Base-by-base conservation (phyloP, 306 rosid genomes). In the Sophora flavescens region DNA sequence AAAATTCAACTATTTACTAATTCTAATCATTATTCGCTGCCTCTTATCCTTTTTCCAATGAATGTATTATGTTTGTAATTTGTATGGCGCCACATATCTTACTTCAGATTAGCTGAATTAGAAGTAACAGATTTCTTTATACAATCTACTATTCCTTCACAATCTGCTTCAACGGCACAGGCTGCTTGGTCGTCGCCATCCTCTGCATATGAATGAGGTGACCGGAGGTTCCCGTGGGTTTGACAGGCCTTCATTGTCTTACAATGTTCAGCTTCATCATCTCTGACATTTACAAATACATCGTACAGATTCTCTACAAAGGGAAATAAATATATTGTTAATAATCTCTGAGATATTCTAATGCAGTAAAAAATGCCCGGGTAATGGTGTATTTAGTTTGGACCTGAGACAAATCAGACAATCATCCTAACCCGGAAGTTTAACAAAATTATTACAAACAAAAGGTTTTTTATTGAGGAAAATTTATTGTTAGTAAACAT, bases 171-270 rank as follows among this genome's bases (percentile, higher is more conserved):
- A 71, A 45, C 39, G 53, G 44, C 33, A 41, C 88, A 86, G 45
- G 2, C 72, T 44, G 89, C 47, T 9, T 41, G 17, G 60, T 70
- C 89, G 18, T 64, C 70, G 0, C 75, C 65, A 8, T 76, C 87
- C 83, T 80, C 97, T 6, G 78, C 44, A 73, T 30, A 74, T 2
- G 99, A 86, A 87, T 92, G 99, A 58, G 99, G 97, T 17, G 97
- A 95, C 71, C 88, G 87, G 74, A 95, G 97, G 85, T 89, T 95
- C 68, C 99, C 99, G 10, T 75, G 86, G 61, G 88, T 90, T 84
- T 95, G 99, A 66, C 99, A 95, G 75, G 97, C 99, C 87, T 74
- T 95, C 99, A 95, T 95, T 3, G 99, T 92, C 87, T 95, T 95
- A 50, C 99, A 95, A 70, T 95, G 99, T 78, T 95, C 99, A 33